Percentiles rank a stretch among this genome's conserved stretches.
Evolutionary conservation across 83 land plant species (phyloP).

Genomic region (Larix sibirica): DNA sequence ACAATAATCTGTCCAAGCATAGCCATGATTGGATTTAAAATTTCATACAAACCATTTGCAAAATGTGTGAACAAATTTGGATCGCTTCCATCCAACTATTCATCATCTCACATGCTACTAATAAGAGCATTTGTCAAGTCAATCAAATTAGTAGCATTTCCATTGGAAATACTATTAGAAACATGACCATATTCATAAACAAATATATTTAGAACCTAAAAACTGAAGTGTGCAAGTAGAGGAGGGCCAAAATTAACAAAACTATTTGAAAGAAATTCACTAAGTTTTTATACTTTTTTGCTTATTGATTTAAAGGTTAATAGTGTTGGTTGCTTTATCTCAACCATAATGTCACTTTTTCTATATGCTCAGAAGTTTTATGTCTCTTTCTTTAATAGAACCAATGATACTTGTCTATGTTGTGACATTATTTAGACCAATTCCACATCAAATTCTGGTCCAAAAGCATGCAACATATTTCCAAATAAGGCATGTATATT

Average conservation of each 20-base stretch:
- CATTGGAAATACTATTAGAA: constrained; percentile 71
- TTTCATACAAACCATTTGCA: constrained; percentile 81
- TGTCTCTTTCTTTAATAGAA: constrained; percentile 76
- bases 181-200: constrained; percentile 50
- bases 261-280: constrained; percentile 82
- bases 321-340: constrained; percentile 83
- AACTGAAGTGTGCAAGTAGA: constrained; percentile 48
- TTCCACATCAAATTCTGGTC: too few relatives aligned
- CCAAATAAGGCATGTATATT: too few relatives aligned
- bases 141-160: constrained; percentile 58
- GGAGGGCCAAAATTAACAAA: constrained; percentile 91
- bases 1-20: constrained; percentile 96
- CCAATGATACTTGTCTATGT: too few relatives aligned
- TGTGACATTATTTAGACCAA: too few relatives aligned
- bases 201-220: constrained; percentile 82
- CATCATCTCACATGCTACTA: constrained; percentile 40
- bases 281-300: constrained; percentile 67
- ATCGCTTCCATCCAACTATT: constrained; percentile 61
- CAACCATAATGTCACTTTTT: constrained; percentile 87
- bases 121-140: constrained; percentile 37
- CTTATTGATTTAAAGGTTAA: constrained; percentile 41
- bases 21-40: constrained; percentile 93
- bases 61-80: constrained; percentile 57
- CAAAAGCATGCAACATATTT: too few relatives aligned
- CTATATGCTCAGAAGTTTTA: constrained; percentile 62